phyloP scores from a whole-genome alignment of 1,139 yeast genomes.

The Chernovozyma sophiae-reginae region DNA sequence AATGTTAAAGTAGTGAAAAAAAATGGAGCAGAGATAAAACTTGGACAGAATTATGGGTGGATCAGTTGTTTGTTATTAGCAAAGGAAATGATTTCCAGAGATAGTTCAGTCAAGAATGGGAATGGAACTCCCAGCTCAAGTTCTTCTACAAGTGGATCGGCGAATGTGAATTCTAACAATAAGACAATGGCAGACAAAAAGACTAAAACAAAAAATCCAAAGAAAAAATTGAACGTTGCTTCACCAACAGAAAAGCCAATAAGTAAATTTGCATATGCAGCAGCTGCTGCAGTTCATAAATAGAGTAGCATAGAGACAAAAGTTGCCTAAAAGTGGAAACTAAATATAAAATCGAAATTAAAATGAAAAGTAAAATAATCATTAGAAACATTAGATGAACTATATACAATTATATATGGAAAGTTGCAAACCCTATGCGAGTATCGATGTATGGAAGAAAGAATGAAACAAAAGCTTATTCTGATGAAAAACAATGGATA shows the following conservation, averaged over 20 bases:
- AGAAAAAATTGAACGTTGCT: slow-evolving; percentile 10
- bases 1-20: slow-evolving; percentile 38
- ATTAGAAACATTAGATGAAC: not conserved
- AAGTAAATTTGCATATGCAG: slow-evolving; percentile 42
- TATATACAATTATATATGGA: too few relatives aligned
- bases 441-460: too few relatives aligned
- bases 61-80: slow-evolving; percentile 44
- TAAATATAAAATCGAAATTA: too few relatives aligned
- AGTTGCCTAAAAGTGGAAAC: too few relatives aligned
- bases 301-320: slow-evolving; percentile 8
- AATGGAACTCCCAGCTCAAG: not conserved
- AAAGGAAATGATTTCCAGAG: slow-evolving; percentile 29
- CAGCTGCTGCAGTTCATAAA: slow-evolving; percentile 44
- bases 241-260: slow-evolving; percentile 9
- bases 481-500: too few relatives aligned
- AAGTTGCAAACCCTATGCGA: too few relatives aligned
- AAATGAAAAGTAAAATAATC: not conserved
- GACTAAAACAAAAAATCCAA: not conserved
- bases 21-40: slow-evolving; percentile 26
- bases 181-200: slow-evolving; percentile 5
- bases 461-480: too few relatives aligned
- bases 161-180: too few relatives aligned
- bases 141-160: not conserved
- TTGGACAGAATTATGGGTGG: slow-evolving; percentile 43
- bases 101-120: not conserved